Percentiles rank a stretch among this genome's conserved stretches.
Conservation (phyloP, 306 rosid species). For the Ceratonia siliqua region DNA sequence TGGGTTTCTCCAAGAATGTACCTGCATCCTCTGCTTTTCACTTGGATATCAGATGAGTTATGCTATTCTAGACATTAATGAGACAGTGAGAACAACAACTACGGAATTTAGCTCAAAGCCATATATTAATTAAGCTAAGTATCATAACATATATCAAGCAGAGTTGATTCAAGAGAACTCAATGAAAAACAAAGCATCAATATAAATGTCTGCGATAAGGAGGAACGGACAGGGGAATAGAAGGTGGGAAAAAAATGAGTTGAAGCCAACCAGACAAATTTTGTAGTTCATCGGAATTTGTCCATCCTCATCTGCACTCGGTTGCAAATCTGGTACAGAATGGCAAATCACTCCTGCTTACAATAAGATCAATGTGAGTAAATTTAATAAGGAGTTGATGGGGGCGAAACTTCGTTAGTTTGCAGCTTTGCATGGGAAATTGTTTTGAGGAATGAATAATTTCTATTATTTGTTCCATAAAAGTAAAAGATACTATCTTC, state of each 20-base stretch:
- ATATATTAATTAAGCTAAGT: constrained; percentile 31
- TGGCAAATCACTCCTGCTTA: constrained; percentile 32
- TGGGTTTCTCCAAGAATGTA: constrained; percentile 16
- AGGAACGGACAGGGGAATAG: constrained; percentile 18
- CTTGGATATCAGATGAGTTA: background rate
- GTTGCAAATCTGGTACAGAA: constrained; percentile 34
- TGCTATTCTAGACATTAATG: constrained; percentile 2
- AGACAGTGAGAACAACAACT: constrained; percentile 21
- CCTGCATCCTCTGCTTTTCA: constrained; percentile 19
- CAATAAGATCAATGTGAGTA: constrained; percentile 21
- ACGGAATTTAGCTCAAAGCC: constrained; percentile 31
- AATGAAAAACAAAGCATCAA: constrained; percentile 21
- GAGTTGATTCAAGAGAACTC: constrained; percentile 30
- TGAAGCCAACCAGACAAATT: constrained; percentile 41
- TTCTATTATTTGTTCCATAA: constrained; percentile 20
- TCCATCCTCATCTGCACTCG: constrained; percentile 39
- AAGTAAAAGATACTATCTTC: constrained; percentile 36
- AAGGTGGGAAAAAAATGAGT: constrained; percentile 27
- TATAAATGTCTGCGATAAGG: constrained; percentile 34
- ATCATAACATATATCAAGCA: constrained; percentile 33
- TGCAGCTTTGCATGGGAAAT: constrained; percentile 38
- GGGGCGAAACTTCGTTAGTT: constrained; percentile 6
- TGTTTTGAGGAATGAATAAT: background rate
- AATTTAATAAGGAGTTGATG: background rate
- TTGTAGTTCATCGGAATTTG: constrained; percentile 36